phyloP scores from a whole-genome alignment of 148 eudicot species.

The Fallopia convolvulus region DNA sequence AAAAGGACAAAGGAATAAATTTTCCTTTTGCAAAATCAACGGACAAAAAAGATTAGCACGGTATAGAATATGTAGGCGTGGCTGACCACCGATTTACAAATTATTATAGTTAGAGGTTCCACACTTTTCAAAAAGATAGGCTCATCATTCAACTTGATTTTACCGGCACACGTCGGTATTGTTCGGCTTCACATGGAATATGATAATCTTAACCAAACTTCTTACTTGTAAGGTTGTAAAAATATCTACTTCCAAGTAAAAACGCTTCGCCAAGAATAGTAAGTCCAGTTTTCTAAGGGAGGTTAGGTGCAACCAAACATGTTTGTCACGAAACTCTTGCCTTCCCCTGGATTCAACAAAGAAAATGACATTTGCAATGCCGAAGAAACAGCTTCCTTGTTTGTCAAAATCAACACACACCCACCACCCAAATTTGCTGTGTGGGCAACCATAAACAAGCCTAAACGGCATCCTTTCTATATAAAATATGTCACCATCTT shows the following conservation, averaged over 20 bases:
- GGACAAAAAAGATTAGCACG: not conserved
- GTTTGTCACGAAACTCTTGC: conserved; percentile 5
- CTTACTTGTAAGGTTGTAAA: not conserved
- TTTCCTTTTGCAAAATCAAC: not conserved
- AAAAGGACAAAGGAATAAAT: not conserved
- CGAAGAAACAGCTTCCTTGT: conserved; percentile 4
- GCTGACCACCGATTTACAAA: not conserved
- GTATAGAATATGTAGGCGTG: not conserved
- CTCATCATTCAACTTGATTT: not conserved
- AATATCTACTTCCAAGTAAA: not conserved
- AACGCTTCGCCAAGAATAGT: conserved; percentile 14
- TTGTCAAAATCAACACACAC: not conserved
- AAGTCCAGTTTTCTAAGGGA: conserved; percentile 17
- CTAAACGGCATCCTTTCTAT: too few relatives aligned
- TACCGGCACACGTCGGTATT: conserved; percentile 3
- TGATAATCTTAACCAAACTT: not conserved
- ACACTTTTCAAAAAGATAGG: not conserved
- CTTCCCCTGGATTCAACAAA: not conserved
- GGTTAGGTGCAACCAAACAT: conserved; percentile 8
- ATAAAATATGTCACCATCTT: not conserved
- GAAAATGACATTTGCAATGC: conserved; percentile 5
- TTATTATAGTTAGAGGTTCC: not conserved
- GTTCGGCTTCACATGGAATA: not conserved
- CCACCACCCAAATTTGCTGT: not conserved
- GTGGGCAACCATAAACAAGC: not conserved